Conservation (phyloP, 2,329 filamentous ascomycete species). For the Hypoxylon sp. region DNA sequence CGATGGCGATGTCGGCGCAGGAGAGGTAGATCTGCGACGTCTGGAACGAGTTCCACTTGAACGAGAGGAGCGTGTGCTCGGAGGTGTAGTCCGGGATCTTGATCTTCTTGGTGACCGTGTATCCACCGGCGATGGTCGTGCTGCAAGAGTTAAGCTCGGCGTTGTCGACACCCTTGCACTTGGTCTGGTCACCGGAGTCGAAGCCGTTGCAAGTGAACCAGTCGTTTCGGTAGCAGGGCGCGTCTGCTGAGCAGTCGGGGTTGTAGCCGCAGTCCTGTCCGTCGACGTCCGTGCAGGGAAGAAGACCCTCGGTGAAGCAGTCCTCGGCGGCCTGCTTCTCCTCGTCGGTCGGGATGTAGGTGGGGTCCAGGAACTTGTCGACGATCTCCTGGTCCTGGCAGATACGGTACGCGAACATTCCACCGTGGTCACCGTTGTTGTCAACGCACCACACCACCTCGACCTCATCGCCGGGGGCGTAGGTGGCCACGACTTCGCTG, state of each 20-base stretch:
- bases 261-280: slow-evolving; percentile 60
- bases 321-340: slow-evolving; percentile 64
- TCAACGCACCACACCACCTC: slow-evolving; percentile 65
- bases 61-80: slow-evolving; percentile 60
- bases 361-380: slow-evolving; percentile 57
- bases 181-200: slow-evolving; percentile 48
- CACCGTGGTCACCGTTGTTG: slow-evolving; percentile 64
- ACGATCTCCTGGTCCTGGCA: slow-evolving; percentile 61
- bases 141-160: slow-evolving; percentile 55
- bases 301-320: slow-evolving; percentile 58
- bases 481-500: slow-evolving; percentile 52
- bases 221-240: slow-evolving; percentile 59
- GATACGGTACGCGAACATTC: slow-evolving; percentile 64
- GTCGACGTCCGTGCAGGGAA: slow-evolving; percentile 59
- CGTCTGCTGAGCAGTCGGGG: slow-evolving; percentile 55
- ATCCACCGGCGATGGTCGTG: slow-evolving; percentile 62
- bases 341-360: slow-evolving; percentile 57
- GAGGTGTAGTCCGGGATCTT: slow-evolving; percentile 58
- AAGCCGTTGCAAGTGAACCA: slow-evolving; percentile 64
- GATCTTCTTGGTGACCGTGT: slow-evolving; percentile 61
- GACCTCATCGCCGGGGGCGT: slow-evolving; percentile 55
- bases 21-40: slow-evolving; percentile 62
- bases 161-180: slow-evolving; percentile 57
- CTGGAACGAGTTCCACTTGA: slow-evolving; percentile 65
- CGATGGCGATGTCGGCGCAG: slow-evolving; percentile 50